Conservation (phyloP, 2,329 filamentous ascomycete species). For the Ilyonectria robusta region DNA sequence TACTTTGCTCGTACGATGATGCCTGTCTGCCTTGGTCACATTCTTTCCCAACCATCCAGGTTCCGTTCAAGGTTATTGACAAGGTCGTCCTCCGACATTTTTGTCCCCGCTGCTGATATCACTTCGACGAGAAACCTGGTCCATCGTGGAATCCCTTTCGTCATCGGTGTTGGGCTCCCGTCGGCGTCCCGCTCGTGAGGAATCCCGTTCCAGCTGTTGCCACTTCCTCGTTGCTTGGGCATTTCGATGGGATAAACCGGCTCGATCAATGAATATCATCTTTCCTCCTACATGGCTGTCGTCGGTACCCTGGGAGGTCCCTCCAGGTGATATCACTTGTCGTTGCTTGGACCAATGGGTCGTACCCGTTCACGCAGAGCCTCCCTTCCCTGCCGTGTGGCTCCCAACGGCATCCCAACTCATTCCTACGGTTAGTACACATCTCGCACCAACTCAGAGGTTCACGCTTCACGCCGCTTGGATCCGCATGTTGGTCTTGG, state of each 20-base stretch:
- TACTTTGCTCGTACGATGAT: neutral
- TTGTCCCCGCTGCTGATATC: neutral
- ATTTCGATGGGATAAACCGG: neutral
- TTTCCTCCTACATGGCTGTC: neutral
- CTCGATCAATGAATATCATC: neutral
- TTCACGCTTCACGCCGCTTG: slow-evolving; percentile 44
- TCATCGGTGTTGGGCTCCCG: neutral
- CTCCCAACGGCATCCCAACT: neutral
- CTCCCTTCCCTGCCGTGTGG: slow-evolving; percentile 1
- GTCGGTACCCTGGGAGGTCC: neutral
- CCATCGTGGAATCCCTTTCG: neutral
- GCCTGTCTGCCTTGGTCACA: neutral
- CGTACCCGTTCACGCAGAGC: neutral
- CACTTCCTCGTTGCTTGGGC: neutral
- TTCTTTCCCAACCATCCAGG: neutral
- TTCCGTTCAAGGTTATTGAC: neutral
- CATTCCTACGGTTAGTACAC: slow-evolving; percentile 13
- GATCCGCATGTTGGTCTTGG: slow-evolving; percentile 38
- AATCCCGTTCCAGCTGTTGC: neutral
- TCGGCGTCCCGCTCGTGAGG: neutral
- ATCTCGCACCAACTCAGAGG: slow-evolving; percentile 20
- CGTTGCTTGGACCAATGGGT: neutral
- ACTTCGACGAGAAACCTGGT: neutral
- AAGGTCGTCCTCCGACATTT: neutral
- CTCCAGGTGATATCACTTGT: too few species aligned